Base-by-base conservation (phyloP, 2,329 filamentous ascomycete species). In the Zarea fungicola region DNA sequence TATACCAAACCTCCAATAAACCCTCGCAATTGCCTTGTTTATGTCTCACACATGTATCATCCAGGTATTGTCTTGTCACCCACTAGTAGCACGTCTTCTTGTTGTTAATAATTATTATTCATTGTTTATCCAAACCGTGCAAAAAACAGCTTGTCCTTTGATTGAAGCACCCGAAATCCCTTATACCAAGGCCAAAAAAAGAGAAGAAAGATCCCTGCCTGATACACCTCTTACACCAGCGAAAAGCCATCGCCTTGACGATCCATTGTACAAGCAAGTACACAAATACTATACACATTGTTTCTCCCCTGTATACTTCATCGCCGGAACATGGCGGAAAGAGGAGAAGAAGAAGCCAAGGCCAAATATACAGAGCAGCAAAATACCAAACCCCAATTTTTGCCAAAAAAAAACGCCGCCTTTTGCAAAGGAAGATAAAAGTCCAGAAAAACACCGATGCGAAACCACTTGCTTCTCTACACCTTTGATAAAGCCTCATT, bases 91-190 rank as follows among this genome's bases (percentile, higher is more conserved):
- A 23, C n/a, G n/a, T n/a, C n/a, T n/a, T n/a, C 10, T 43, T 18
- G 23, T 34, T 8, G 16, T 23, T 19, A 22, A 28, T 43, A 21
- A 19, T 39, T 39, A 37, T 19, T 37, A 42, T 48, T 26, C 31
- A 42, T 32, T 48, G 14, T 42, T 48, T 41, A 41, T 48, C 46
- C 46, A 48, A 48, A 48, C 19, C 37, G 35, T 42, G 36, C 39
- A 34, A 41, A 41, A 48, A 28, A 48, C 13, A 4, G 14, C 40
- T 32, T 42, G 37, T 48, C 37, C 25, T 11, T n/a, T 41, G 45
- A 42, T 48, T 48, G 29, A 48, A 48, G 37, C 39, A 31, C 46
- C 46, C 23, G n/a, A n/a, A 14, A 25, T 28, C 34, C 46, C 23
- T 28, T 11, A 50, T 45, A 43, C 39, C 21, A 40, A 34, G 13